These are phyloP conservation scores for Phytophthora capsici DNA, from an alignment of 352 stramenopile genomes.

Conservation along the genomic window DNA sequence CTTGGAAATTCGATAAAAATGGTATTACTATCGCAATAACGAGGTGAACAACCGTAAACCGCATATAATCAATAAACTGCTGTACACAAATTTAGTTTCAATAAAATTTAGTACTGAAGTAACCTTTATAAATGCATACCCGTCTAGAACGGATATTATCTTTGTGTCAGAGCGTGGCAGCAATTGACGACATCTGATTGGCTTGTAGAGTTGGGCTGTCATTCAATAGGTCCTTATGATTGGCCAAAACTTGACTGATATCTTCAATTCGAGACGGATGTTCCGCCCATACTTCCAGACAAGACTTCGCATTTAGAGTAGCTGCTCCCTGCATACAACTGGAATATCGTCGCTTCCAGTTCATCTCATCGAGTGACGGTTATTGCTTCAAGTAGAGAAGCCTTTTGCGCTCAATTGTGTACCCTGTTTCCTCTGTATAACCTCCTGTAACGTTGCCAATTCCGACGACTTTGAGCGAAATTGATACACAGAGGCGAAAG, in stretches of 20 bases:
- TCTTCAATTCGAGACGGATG: conserved; percentile 21
- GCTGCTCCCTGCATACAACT: conserved; percentile 6
- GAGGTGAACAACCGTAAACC: background rate
- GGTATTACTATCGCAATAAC: background rate
- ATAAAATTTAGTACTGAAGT: background rate
- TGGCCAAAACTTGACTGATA: conserved; percentile 24
- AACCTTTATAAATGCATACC: background rate
- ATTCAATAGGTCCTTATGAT: background rate
- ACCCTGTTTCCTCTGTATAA: background rate
- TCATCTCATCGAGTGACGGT: background rate
- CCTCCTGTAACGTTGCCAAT: background rate
- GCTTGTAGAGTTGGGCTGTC: background rate
- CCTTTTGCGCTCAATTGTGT: background rate
- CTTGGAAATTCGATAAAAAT: background rate
- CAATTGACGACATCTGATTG: background rate
- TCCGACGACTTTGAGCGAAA: conserved; percentile 10
- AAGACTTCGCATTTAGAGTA: background rate
- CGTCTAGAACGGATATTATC: background rate
- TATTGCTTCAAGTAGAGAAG: background rate
- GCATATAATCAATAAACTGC: too few species aligned
- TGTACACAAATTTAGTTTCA: too few species aligned
- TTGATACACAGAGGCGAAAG: conserved; percentile 8
- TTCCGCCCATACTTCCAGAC: conserved; percentile 19
- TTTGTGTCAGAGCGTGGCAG: conserved; percentile 3
- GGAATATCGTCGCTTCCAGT: background rate